Evolutionary conservation across 352 stramenopile species (phyloP).

Genomic region (Globisporangium abappressorium): DNA sequence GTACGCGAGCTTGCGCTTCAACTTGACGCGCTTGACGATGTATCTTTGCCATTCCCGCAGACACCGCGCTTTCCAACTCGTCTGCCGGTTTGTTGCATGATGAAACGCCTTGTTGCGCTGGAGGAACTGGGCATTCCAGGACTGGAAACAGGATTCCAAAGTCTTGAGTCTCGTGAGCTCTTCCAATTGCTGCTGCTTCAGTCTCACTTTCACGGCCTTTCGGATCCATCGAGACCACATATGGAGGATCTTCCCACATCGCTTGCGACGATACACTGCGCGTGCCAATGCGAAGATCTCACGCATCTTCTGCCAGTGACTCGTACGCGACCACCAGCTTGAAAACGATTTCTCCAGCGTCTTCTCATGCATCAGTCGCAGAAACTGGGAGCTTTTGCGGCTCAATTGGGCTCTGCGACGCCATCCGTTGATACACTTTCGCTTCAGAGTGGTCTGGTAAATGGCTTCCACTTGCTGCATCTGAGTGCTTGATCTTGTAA

Average conservation of each 20-base stretch:
- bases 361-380: constrained; percentile 1
- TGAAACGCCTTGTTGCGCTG: neutral
- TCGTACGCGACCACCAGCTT: constrained; percentile 22
- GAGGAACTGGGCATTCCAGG: neutral
- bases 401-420: neutral
- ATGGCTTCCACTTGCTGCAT: neutral
- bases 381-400: constrained; percentile 13
- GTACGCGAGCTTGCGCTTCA: constrained; percentile 32
- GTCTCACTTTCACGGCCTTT: neutral
- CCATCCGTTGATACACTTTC: constrained; percentile 7
- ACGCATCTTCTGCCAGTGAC: constrained; percentile 26
- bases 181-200: neutral
- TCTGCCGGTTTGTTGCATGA: neutral
- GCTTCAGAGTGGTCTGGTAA: neutral
- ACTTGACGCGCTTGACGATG: constrained; percentile 9
- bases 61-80: neutral
- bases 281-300: constrained; percentile 22
- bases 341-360: constrained; percentile 12
- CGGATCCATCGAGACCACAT: constrained; percentile 17
- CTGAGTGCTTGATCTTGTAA: neutral
- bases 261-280: constrained; percentile 21
- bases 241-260: constrained; percentile 19
- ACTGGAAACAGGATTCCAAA: neutral
- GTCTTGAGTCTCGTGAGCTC: neutral
- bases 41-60: constrained; percentile 22